Percentiles rank a stretch among this genome's conserved stretches.
These are phyloP conservation scores for Pestalotiopsis sp. DNA, from an alignment of 2,329 filamentous ascomycete genomes.

Conservation along the genomic window DNA sequence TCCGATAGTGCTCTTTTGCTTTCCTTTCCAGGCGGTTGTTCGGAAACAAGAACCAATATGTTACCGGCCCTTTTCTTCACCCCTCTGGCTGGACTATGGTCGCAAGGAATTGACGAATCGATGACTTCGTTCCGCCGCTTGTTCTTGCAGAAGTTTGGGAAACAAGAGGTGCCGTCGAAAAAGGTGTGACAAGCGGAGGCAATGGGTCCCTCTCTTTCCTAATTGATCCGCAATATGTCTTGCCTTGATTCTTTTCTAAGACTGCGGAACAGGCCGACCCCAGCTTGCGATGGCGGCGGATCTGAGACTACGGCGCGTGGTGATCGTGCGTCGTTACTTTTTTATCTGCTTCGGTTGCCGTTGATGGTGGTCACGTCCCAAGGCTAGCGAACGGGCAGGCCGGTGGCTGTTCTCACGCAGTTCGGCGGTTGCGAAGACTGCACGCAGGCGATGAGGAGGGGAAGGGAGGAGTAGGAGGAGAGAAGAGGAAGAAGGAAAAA, in stretches of 20 bases:
- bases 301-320: background rate
- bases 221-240: background rate
- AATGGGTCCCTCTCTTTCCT: background rate
- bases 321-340: background rate
- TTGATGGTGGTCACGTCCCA: background rate
- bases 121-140: background rate
- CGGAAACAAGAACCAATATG: background rate
- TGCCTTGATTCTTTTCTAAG: background rate
- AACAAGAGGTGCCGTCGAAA: background rate
- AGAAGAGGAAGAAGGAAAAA: background rate
- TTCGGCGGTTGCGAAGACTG: background rate
- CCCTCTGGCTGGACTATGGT: background rate
- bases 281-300: background rate
- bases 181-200: background rate
- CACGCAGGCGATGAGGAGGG: background rate
- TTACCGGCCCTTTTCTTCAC: background rate
- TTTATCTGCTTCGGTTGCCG: background rate
- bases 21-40: background rate
- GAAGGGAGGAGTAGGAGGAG: background rate
- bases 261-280: background rate
- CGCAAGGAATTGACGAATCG: constrained; percentile 9
- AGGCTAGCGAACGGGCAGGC: background rate
- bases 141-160: background rate
- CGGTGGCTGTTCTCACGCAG: background rate
- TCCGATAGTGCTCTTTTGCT: background rate